A percentile compares a stretch with the other conserved stretches of the same genome.
phyloP scores from a whole-genome alignment of 345 rosid species.

The Eucalyptus sp. region DNA sequence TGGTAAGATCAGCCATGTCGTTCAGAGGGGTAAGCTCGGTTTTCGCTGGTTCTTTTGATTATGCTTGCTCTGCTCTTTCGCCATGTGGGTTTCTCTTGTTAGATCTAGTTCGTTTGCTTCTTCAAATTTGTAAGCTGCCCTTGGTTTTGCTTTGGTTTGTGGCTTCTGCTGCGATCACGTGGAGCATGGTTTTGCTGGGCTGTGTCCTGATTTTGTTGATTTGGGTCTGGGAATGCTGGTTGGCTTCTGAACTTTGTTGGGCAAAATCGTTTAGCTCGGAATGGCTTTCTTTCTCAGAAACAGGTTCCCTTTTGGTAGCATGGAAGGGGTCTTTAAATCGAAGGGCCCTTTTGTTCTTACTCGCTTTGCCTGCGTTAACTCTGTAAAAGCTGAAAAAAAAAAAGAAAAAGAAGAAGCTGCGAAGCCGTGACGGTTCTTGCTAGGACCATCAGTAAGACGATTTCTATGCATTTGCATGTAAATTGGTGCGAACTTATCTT shows the following conservation, averaged over 20 bases:
- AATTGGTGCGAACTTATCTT: neutral
- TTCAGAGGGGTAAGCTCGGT: constrained; percentile 29
- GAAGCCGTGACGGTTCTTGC: neutral
- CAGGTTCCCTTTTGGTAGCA: neutral
- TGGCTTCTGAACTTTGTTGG: neutral
- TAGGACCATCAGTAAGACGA: neutral
- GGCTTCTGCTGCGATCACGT: neutral
- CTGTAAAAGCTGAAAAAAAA: neutral
- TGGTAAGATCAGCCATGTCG: constrained; percentile 14
- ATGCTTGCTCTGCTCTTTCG: neutral
- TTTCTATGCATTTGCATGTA: neutral
- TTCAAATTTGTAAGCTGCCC: neutral
- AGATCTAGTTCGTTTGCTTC: neutral
- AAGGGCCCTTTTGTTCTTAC: neutral
- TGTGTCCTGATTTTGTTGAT: neutral
- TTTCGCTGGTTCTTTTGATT: neutral
- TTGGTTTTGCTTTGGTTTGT: neutral
- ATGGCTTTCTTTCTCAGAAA: neutral
- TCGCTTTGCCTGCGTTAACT: neutral
- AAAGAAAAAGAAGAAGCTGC: neutral
- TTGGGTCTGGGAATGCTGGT: neutral
- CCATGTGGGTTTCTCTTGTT: neutral
- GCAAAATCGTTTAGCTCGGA: neutral
- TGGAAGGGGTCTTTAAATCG: neutral
- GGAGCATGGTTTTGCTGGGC: neutral